phyloP scores from a whole-genome alignment of 805 yeast species.

The Candida schatavii region DNA sequence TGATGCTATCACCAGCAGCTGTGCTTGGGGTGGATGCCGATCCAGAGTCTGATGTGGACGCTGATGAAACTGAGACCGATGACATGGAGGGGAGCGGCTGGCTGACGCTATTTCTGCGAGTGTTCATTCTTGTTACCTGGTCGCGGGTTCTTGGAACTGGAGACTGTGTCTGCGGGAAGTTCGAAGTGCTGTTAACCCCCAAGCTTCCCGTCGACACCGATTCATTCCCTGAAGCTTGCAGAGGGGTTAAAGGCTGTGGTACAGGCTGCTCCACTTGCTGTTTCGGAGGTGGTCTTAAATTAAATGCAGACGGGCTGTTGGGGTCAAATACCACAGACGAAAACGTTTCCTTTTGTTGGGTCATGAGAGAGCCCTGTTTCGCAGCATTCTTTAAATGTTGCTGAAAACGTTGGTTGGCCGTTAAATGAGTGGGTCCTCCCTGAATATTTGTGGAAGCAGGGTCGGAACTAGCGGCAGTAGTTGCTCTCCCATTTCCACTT shows the following conservation, averaged over 20 bases:
- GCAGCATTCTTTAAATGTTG: conserved; percentile 38
- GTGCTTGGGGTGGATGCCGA: conserved; percentile 5
- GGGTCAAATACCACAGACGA: conserved; percentile 41
- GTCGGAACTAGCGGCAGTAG: too few relatives aligned
- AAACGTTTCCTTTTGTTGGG: conserved; percentile 36
- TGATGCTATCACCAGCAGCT: conserved; percentile 13
- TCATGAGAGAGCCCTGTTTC: conserved; percentile 32
- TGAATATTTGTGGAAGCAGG: background rate
- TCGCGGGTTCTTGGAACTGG: conserved; percentile 14
- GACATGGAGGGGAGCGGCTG: conserved; percentile 14
- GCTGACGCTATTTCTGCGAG: conserved; percentile 28
- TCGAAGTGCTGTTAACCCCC: background rate
- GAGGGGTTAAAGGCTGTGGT: conserved; percentile 8
- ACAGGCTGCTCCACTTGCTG: conserved; percentile 3
- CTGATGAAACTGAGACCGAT: conserved; percentile 9
- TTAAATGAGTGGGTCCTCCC: conserved; percentile 15
- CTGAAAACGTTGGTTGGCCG: conserved; percentile 39
- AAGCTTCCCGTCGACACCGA: conserved; percentile 3
- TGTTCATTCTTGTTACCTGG: conserved; percentile 26
- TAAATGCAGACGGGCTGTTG: conserved; percentile 24
- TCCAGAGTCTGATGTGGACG: conserved; percentile 2
- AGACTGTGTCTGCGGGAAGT: background rate
- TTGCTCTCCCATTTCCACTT: too few relatives aligned
- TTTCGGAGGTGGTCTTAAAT: conserved; percentile 11
- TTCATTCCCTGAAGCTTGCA: background rate